Conservation (phyloP, 805 yeast species). For the Deakozyma indianensis region DNA sequence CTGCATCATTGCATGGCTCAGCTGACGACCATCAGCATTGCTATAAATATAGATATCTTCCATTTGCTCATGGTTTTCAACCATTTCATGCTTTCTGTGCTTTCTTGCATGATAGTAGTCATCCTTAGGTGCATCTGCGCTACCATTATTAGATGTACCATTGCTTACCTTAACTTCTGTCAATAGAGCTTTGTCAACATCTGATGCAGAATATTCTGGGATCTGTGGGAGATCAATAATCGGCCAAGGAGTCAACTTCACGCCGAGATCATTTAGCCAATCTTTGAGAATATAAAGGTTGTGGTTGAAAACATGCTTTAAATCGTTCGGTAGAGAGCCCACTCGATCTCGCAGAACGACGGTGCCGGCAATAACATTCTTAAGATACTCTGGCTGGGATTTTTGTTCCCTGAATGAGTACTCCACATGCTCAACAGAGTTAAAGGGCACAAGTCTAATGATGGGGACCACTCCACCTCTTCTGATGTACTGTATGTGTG, state of each 20-base stretch:
- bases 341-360: conserved; percentile 71
- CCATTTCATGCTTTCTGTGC: conserved; percentile 9
- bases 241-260: conserved; percentile 45
- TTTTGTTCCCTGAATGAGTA: conserved; percentile 27
- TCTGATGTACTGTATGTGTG: conserved; percentile 20
- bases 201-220: conserved; percentile 48
- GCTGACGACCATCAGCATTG: conserved; percentile 6
- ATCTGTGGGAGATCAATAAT: conserved; percentile 58
- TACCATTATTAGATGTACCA: conserved; percentile 2
- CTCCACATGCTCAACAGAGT: conserved; percentile 74
- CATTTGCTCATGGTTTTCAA: conserved; percentile 10
- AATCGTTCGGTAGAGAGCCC: conserved; percentile 68
- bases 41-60: conserved; percentile 2
- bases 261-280: conserved; percentile 38
- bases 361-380: conserved; percentile 62
- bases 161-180: conserved; percentile 31
- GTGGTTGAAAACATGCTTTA: conserved; percentile 60
- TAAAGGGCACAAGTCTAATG: conserved; percentile 57
- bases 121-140: conserved; percentile 10
- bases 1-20: conserved; percentile 52
- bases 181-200: conserved; percentile 64
- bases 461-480: conserved; percentile 32
- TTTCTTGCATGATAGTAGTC: conserved; percentile 4
- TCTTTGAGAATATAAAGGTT: conserved; percentile 45
- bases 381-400: conserved; percentile 27